These are phyloP conservation scores for Candida sphagnicola DNA, from an alignment of 805 yeast species.

Conservation along the genomic window DNA sequence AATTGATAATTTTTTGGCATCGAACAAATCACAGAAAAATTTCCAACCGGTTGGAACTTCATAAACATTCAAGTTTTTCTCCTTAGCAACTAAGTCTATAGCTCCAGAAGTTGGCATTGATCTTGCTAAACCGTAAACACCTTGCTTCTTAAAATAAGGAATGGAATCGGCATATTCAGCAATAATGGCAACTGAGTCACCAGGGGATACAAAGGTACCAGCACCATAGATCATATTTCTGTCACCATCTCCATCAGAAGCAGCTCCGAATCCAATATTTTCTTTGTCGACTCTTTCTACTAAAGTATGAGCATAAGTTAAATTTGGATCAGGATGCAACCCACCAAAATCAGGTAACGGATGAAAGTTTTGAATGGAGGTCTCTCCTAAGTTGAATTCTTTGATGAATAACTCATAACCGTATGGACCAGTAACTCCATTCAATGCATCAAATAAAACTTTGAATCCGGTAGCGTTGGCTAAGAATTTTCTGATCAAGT, in stretches of 20 bases:
- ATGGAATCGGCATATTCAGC: constrained; percentile 86
- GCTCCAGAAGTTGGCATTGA: constrained; percentile 98
- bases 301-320: constrained; percentile 86
- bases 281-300: constrained; percentile 83
- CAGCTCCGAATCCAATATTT: constrained; percentile 90
- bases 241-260: constrained; percentile 98
- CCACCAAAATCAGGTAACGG: constrained; percentile 96
- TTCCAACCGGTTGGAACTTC: constrained; percentile 99
- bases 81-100: constrained; percentile 82
- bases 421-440: constrained; percentile 97
- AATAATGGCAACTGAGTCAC: constrained; percentile 96
- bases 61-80: constrained; percentile 68
- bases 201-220: constrained; percentile 92
- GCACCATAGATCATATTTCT: constrained; percentile 98
- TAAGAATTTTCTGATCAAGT: constrained; percentile 70
- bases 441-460: constrained; percentile 82
- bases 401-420: constrained; percentile 80
- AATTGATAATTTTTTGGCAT: constrained; percentile 86
- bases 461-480: constrained; percentile 51
- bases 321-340: constrained; percentile 95
- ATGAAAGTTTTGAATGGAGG: constrained; percentile 69
- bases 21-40: constrained; percentile 93
- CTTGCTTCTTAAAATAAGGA: constrained; percentile 86
- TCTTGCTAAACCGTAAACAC: constrained; percentile 90
- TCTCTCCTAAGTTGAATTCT: constrained; percentile 71